phyloP scores from a whole-genome alignment of 345 rosid genomes.

The Syzygium grande region DNA sequence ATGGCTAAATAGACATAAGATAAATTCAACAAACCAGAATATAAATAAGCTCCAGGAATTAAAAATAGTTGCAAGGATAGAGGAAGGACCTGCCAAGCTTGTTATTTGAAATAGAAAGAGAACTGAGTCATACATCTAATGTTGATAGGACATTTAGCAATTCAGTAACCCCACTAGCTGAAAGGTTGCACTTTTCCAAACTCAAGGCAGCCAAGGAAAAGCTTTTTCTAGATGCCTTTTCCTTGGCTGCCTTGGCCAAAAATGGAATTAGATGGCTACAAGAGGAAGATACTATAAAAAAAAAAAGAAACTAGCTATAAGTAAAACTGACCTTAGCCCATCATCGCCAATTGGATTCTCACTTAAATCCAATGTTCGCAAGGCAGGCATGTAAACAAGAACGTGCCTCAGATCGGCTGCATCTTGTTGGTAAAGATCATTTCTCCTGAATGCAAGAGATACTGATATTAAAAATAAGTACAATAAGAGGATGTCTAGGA shows the following conservation, averaged over 20 bases:
- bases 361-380: conserved; percentile 67
- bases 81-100: conserved; percentile 57
- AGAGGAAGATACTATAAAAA: conserved; percentile 13
- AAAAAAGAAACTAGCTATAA: too few relatives aligned
- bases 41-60: neutral
- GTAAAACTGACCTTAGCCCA: conserved; percentile 54
- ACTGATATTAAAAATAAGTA: neutral
- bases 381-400: conserved; percentile 48
- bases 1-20: conserved; percentile 29
- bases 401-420: conserved; percentile 43
- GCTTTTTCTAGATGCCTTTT: conserved; percentile 30
- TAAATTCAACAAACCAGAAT: neutral
- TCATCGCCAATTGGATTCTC: conserved; percentile 73
- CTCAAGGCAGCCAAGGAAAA: conserved; percentile 43
- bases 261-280: conserved; percentile 61
- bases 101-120: conserved; percentile 73
- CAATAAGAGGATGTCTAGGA: neutral
- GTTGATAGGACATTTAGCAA: conserved; percentile 48
- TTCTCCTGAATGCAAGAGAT: conserved; percentile 34
- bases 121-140: conserved; percentile 32
- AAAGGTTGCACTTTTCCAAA: conserved; percentile 70
- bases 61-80: neutral
- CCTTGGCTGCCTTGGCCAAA: too few relatives aligned
- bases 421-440: conserved; percentile 54
- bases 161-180: conserved; percentile 39